Evolutionary conservation across 2,329 filamentous ascomycete genomes (phyloP).

Genomic region (Cladobotryum mycophilum): DNA sequence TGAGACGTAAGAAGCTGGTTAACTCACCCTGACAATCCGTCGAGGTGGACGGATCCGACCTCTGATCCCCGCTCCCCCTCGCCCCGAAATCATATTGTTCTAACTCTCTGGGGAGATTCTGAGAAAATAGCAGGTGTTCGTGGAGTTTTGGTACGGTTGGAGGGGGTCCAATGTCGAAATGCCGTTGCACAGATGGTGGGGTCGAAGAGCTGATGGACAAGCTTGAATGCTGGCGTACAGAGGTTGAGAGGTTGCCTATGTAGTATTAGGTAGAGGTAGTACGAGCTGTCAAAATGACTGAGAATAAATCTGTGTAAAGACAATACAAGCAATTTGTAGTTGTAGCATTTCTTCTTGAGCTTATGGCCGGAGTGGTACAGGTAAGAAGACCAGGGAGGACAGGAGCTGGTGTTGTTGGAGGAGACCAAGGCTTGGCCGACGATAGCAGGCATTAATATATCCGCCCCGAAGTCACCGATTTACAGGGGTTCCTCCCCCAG

Average conservation of each 20-base stretch:
- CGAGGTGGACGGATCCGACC: conserved; percentile 39
- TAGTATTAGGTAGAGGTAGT: too few relatives aligned
- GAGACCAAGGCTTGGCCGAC: neutral
- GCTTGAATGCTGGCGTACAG: neutral
- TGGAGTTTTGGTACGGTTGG: neutral
- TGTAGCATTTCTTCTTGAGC: conserved; percentile 3
- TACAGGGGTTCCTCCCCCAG: conserved; percentile 1
- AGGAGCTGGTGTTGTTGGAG: neutral
- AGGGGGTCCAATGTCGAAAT: neutral
- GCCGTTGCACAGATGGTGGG: conserved; percentile 10
- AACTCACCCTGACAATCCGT: conserved; percentile 36
- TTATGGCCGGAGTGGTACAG: neutral
- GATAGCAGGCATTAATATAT: conserved; percentile 5
- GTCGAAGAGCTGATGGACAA: conserved; percentile 2
- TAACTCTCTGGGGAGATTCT: neutral
- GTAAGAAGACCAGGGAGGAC: neutral
- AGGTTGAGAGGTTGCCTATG: too few relatives aligned
- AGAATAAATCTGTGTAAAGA: neutral
- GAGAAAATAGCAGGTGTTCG: too few relatives aligned
- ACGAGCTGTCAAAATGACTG: too few relatives aligned
- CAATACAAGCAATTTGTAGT: neutral
- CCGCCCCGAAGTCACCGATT: conserved; percentile 2
- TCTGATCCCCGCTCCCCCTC: conserved; percentile 37
- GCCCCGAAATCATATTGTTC: conserved; percentile 41
- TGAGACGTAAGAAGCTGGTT: neutral